Conservation (phyloP, 1,284 basidiomycete genomes). For the Wolfiporia cocos region DNA sequence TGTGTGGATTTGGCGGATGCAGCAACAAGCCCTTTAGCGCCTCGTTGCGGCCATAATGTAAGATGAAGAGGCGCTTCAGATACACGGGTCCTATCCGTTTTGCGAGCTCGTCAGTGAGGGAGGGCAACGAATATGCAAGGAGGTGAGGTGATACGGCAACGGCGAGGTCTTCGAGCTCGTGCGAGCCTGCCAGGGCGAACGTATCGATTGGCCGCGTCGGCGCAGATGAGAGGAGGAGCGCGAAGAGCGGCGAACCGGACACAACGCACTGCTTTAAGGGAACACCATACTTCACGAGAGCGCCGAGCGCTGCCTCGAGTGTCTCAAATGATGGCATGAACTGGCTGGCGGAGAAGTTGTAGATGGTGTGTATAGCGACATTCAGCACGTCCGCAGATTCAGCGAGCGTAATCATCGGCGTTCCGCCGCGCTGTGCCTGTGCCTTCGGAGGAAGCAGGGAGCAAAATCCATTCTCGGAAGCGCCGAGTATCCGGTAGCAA, state of each 20-base stretch:
- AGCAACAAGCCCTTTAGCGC: constrained; percentile 30
- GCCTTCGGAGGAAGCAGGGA: constrained; percentile 18
- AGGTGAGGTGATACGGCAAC: constrained; percentile 29
- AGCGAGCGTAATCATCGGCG: constrained; percentile 20
- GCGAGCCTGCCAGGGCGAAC: constrained; percentile 30
- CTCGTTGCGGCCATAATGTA: constrained; percentile 31
- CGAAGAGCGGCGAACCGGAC: constrained; percentile 21
- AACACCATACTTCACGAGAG: constrained; percentile 26
- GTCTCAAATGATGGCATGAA: constrained; percentile 23
- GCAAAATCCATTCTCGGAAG: constrained; percentile 29
- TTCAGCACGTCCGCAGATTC: constrained; percentile 29
- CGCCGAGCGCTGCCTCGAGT: constrained; percentile 21
- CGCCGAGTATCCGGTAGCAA: constrained; percentile 22
- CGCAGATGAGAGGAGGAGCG: constrained; percentile 26
- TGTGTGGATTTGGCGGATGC: constrained; percentile 27
- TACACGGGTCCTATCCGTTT: constrained; percentile 32
- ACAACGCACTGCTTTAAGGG: constrained; percentile 15
- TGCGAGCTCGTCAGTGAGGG: constrained; percentile 29
- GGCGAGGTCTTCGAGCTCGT: constrained; percentile 30
- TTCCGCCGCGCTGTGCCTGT: constrained; percentile 9
- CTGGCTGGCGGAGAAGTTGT: constrained; percentile 24
- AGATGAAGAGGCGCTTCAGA: constrained; percentile 34
- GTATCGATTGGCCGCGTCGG: constrained; percentile 27
- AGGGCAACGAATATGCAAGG: constrained; percentile 26
- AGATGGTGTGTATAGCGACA: constrained; percentile 30